Conservation (phyloP, 805 yeast species). For the Starmerella gropengiesseri region DNA sequence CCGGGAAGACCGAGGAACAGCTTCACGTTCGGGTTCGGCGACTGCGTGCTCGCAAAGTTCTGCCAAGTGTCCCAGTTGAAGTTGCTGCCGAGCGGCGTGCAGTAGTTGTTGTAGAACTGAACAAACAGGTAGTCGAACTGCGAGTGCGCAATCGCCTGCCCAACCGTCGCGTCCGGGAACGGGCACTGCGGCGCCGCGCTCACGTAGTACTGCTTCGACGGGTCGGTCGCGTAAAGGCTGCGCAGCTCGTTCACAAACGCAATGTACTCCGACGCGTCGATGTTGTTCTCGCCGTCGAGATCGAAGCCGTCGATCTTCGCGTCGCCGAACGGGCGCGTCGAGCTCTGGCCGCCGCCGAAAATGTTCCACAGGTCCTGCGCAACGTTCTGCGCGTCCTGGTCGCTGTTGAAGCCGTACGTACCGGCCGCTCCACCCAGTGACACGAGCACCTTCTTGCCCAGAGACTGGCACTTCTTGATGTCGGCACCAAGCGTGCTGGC, state of each 20-base stretch:
- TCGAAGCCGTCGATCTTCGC: constrained; percentile 78
- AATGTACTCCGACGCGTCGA: constrained; percentile 50
- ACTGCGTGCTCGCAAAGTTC: constrained; percentile 42
- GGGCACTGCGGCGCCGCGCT: constrained; percentile 92
- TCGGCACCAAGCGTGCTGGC: constrained; percentile 42
- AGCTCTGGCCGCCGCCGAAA: constrained; percentile 41
- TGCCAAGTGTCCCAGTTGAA: constrained; percentile 74
- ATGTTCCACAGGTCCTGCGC: constrained; percentile 44
- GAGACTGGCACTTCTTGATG: constrained; percentile 60
- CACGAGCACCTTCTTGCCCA: constrained; percentile 67
- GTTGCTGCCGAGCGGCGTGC: constrained; percentile 32
- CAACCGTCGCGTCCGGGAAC: constrained; percentile 64
- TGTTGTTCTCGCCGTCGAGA: constrained; percentile 53
- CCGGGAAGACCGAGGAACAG: constrained; percentile 72
- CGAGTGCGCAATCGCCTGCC: constrained; percentile 55
- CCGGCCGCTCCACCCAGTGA: constrained; percentile 71
- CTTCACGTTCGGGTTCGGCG: constrained; percentile 61
- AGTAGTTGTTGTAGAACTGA: constrained; percentile 83
- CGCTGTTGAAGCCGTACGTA: constrained; percentile 42
- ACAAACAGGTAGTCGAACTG: constrained; percentile 70
- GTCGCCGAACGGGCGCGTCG: constrained; percentile 50
- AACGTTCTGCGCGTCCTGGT: constrained; percentile 45
- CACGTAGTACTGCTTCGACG: constrained; percentile 55
- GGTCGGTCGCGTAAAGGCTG: constrained; percentile 33
- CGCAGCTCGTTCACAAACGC: constrained; percentile 45